Evolutionary conservation across 1,139 yeast genomes (phyloP).

Genomic region (Yamadazyma oceani): DNA sequence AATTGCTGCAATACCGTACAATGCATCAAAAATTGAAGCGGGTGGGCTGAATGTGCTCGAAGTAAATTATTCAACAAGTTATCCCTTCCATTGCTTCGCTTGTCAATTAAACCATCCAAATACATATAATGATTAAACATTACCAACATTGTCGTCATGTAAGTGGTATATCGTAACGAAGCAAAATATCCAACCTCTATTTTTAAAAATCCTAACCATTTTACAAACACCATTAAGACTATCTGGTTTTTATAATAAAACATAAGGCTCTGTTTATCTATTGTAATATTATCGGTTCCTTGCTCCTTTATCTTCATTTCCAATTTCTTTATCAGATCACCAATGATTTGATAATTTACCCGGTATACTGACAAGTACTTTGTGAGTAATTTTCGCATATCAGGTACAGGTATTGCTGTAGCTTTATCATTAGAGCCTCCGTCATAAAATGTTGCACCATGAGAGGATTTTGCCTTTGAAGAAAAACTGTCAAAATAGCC

Average conservation of each 20-base stretch:
- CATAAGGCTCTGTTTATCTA: conserved; percentile 14
- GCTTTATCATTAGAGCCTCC: not conserved
- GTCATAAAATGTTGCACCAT: no score
- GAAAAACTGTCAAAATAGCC: conserved; percentile 24
- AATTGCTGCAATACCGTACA: conserved; percentile 24
- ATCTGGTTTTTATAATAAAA: conserved; percentile 24
- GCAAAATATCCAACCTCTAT: conserved; percentile 36
- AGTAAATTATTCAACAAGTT: conserved; percentile 15
- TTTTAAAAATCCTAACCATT: conserved; percentile 34
- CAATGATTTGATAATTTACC: not conserved
- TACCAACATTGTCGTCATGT: conserved; percentile 26
- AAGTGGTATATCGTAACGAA: conserved; percentile 29
- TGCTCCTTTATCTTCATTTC: conserved; percentile 3
- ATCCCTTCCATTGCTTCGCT: conserved; percentile 12
- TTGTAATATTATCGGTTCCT: conserved; percentile 4
- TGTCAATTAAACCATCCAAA: conserved; percentile 19
- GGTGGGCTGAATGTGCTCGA: conserved; percentile 13
- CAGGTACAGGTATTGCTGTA: not conserved
- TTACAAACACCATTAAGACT: conserved; percentile 19
- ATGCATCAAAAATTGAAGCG: conserved; percentile 22
- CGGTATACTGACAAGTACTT: conserved; percentile 11
- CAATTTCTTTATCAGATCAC: not conserved
- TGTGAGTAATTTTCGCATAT: conserved; percentile 12
- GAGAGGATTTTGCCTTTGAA: not conserved
- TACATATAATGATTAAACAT: conserved; percentile 27